phyloP scores from a whole-genome alignment of 2,329 filamentous ascomycete species.

The Exserohilum turcica region DNA sequence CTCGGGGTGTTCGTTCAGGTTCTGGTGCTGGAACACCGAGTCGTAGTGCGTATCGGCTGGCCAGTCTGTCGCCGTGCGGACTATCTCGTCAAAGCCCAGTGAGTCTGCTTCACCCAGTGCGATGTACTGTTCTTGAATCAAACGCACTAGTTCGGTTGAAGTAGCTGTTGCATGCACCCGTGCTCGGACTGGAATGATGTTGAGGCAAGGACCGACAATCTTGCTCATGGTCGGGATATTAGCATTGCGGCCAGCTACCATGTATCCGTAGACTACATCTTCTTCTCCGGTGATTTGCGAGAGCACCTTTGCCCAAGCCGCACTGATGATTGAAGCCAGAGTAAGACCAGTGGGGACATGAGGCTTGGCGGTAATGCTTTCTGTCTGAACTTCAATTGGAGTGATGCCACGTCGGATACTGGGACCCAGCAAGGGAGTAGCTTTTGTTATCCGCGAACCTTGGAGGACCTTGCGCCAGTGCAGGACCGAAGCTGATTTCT shows the following conservation, averaged over 20 bases:
- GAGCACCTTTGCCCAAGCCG: constrained; percentile 47
- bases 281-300: constrained; percentile 31
- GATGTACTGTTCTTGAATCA: constrained; percentile 46
- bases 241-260: constrained; percentile 42
- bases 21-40: constrained; percentile 5
- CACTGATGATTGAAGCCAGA: constrained; percentile 37
- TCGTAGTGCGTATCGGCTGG: not conserved
- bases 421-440: not conserved
- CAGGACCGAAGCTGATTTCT: not conserved
- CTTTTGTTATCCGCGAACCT: constrained; percentile 9
- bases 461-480: constrained; percentile 14
- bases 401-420: not conserved
- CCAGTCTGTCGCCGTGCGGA: constrained; percentile 1
- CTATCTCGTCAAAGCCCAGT: not conserved
- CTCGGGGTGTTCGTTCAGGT: constrained; percentile 4
- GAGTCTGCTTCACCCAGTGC: constrained; percentile 14
- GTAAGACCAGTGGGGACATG: constrained; percentile 44
- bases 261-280: constrained; percentile 31
- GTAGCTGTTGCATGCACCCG: not conserved
- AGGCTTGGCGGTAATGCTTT: not conserved
- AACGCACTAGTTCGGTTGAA: constrained; percentile 3
- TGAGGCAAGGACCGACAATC: constrained; percentile 94
- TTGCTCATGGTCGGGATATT: constrained; percentile 63
- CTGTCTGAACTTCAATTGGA: constrained; percentile 37
- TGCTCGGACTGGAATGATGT: constrained; percentile 62